Evolutionary conservation across 106 monocot genomes (phyloP), one percentile per base, ranked within the genome.

Genomic region (Acorus gramineus): DNA sequence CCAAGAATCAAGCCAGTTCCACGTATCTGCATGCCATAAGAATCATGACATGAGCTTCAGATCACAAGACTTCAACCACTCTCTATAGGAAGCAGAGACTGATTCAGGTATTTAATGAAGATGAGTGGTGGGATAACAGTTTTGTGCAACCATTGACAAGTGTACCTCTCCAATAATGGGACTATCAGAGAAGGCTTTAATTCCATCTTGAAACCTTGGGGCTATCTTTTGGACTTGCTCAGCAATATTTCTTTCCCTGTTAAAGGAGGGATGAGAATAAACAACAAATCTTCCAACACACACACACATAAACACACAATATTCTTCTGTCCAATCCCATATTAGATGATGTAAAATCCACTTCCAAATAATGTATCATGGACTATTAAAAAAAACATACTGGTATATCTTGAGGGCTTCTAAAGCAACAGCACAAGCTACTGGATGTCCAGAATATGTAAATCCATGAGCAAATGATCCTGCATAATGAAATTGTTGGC

Each of bases 391-490:
- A 54, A 44, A 4, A 28, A 14, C 46, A 54, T 72, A 98, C 96
- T 73, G 78, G 28, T 98, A 98, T 70, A 98, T 87, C 59, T 87
- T 98, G 49, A 98, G 47, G 59, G 96, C 83, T 84, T 98, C 91
- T 61, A 85, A 49, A 11, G 96, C 96, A 67, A 98, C 96, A 58
- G 91, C 96, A 74, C 96, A 98, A 8, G 96, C 56, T 42, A 87
- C 96, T 43, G 96, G 96, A 77, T 98, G 96, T 14, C 96, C 96
- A 10, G 91, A 98, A 68, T 98, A 98, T 28, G 96, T 98, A 64
- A 98, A 98, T 60, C 96, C 96, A 77, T 98, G 96, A 60, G 91
- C 58, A 77, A 98, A 98, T 64, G 87, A 73, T 56, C 96, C 96
- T 98, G 66, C 28, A 44, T 28, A 28, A 28, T 1, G 28, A 28